Base-by-base conservation (phyloP, 1,284 basidiomycete species). In the Hypsizygus ulmarius region DNA sequence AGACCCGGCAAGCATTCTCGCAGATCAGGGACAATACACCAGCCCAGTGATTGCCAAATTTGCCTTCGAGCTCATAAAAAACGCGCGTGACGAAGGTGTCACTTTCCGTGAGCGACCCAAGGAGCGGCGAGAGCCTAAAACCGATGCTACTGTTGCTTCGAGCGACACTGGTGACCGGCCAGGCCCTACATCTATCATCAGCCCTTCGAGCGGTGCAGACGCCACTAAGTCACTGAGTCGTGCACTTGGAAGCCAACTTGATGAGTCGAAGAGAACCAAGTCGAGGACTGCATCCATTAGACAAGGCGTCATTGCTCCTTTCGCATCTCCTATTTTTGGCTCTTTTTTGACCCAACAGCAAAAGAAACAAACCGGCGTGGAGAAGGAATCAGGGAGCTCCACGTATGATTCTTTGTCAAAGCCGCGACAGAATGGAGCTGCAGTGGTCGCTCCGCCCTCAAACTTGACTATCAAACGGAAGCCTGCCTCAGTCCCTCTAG, bases 401-500 rank as follows among this genome's bases (percentile, higher is more conserved):
- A 43, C 52, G 9, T 46, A 58, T 9, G 58, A 62, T 7, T 8
- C 56, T 2, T 37, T 57, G n/a, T 36, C 54, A 6, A 39, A 30
- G 18, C 18, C 10, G 6, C 49, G 47, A 21, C 47, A 49, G 18
- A 35, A 50, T 8, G 47, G 52, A 15, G 27, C 49, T 39, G 57
- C 44, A 15, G 6, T 53, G 3, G 41, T 19, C 0, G 41, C 43
- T 3, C 49, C 50, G 21, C 51, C 49, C 9, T 40, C 58, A 10
- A 51, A 57, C 0, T 58, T 57, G 35, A 54, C 57, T 9, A 54
- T 53, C 12, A 49, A 54, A 39, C 63, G 64, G 49, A 74, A 77
- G 65, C 63, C 65, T 32, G 64, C 68, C 53, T 90, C 89, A 0
- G 93, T 97, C 3, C 92, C 96, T 36, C 74, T 99, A 7, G 88